Conservation (phyloP, 495 filamentous ascomycete species). For the Penicillium roqueforti region DNA sequence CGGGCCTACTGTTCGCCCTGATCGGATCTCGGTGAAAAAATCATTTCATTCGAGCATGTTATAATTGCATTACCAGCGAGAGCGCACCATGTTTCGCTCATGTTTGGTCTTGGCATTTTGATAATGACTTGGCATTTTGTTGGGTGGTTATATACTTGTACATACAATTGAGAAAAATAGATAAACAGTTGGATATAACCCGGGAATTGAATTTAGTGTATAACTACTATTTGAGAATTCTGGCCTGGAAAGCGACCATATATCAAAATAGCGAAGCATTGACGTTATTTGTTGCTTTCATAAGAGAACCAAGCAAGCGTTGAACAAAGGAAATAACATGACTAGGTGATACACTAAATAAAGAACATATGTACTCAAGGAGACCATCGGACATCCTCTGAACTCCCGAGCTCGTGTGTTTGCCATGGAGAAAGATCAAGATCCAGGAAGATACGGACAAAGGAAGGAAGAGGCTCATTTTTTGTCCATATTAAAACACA, state of each 20-base stretch:
- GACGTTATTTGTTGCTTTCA: background rate
- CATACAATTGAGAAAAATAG: constrained; percentile 20
- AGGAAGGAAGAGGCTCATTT: constrained; percentile 37
- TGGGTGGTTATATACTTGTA: constrained; percentile 13
- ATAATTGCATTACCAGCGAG: background rate
- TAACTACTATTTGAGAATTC: constrained; percentile 6
- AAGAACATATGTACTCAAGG: constrained; percentile 33
- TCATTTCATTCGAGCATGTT: background rate
- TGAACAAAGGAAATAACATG: constrained; percentile 31
- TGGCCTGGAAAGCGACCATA: background rate
- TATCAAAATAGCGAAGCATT: background rate
- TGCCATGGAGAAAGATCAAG: constrained; percentile 6
- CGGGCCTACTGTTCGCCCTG: constrained; percentile 56
- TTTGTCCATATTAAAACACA: constrained; percentile 48
- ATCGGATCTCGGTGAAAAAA: constrained; percentile 45
- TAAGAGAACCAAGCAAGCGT: background rate
- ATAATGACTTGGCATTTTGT: background rate
- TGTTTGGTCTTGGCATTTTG: background rate
- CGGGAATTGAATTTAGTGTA: constrained; percentile 10
- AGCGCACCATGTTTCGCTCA: background rate
- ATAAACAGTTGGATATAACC: constrained; percentile 2
- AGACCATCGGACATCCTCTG: constrained; percentile 17
- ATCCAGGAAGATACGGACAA: constrained; percentile 14
- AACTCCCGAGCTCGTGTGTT: background rate
- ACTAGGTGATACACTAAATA: constrained; percentile 34